phyloP scores from a whole-genome alignment of 257 asterid species.

The Apocynum venetum region DNA sequence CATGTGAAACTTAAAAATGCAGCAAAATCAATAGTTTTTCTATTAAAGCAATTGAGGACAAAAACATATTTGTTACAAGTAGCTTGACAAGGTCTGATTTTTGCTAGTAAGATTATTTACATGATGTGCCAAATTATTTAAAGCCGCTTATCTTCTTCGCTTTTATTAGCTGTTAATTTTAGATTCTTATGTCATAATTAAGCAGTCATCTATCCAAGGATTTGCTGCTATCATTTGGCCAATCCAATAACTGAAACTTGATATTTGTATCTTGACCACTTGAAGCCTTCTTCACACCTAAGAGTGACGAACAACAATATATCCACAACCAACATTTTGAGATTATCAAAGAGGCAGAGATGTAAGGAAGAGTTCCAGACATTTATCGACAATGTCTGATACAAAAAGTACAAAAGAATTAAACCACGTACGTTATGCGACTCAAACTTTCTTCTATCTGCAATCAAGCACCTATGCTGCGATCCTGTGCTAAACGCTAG shows the following conservation, averaged over 20 bases:
- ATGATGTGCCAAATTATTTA: too few relatives aligned
- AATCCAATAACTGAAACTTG: slow-evolving; percentile 33
- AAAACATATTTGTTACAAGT: neutral
- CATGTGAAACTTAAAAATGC: too few relatives aligned
- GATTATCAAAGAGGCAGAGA: neutral
- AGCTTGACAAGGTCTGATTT: too few relatives aligned
- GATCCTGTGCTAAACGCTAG: neutral
- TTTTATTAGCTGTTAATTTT: neutral
- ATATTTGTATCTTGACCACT: slow-evolving; percentile 24
- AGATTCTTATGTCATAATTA: neutral
- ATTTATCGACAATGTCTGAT: neutral
- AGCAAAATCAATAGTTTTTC: neutral
- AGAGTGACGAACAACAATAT: slow-evolving; percentile 1
- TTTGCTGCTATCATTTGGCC: slow-evolving; percentile 35
- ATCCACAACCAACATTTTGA: neutral
- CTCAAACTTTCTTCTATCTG: neutral
- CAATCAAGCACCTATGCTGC: neutral
- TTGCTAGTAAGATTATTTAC: too few relatives aligned
- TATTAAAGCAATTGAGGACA: neutral
- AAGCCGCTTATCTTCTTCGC: too few relatives aligned
- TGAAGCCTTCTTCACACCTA: slow-evolving; percentile 41
- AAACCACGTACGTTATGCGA: neutral
- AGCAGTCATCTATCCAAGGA: neutral
- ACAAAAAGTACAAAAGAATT: neutral
- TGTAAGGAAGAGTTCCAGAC: neutral